These are phyloP conservation scores for Stereocaulon alpinum DNA, from an alignment of 495 filamentous ascomycete species.

Conservation along the genomic window DNA sequence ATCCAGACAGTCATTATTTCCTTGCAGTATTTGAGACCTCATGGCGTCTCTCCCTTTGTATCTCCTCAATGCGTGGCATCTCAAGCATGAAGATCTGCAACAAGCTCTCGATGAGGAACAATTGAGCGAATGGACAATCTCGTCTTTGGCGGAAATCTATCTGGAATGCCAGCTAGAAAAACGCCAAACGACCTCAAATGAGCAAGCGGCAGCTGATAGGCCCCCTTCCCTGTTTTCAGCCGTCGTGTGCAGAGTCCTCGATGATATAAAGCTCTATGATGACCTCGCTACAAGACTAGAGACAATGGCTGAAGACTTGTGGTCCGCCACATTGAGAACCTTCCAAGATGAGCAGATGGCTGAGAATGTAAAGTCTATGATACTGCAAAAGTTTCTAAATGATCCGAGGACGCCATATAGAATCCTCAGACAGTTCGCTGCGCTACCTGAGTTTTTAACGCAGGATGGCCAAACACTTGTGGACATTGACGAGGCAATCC, in stretches of 20 bases:
- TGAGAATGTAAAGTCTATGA: slow-evolving; percentile 14
- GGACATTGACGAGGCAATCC: slow-evolving; percentile 24
- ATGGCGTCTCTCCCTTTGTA: slow-evolving; percentile 14
- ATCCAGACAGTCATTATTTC: not conserved
- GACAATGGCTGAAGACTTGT: slow-evolving; percentile 16
- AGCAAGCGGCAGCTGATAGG: not conserved
- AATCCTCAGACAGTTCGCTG: slow-evolving; percentile 17
- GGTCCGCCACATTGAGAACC: too few relatives aligned
- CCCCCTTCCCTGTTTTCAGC: slow-evolving; percentile 13
- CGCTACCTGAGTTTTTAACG: not conserved
- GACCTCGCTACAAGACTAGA: slow-evolving; percentile 16
- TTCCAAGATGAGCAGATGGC: not conserved
- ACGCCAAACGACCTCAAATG: slow-evolving; percentile 8
- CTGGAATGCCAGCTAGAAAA: slow-evolving; percentile 16
- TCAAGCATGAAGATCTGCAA: slow-evolving; percentile 7
- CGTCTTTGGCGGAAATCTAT: slow-evolving; percentile 17
- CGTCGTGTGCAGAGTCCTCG: slow-evolving; percentile 15
- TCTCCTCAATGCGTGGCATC: slow-evolving; percentile 13
- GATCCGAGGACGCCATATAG: slow-evolving; percentile 22
- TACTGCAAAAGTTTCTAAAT: slow-evolving; percentile 13
- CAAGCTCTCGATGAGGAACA: not conserved
- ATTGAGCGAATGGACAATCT: slow-evolving; percentile 10
- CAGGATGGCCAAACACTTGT: slow-evolving; percentile 4
- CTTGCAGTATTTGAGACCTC: not conserved
- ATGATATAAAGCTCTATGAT: slow-evolving; percentile 14